A percentile compares a stretch with the other conserved stretches of the same genome.
These are phyloP conservation scores for Dictyostelium purpureum DNA, from an alignment of 78 protist species.

Conservation along the genomic window DNA sequence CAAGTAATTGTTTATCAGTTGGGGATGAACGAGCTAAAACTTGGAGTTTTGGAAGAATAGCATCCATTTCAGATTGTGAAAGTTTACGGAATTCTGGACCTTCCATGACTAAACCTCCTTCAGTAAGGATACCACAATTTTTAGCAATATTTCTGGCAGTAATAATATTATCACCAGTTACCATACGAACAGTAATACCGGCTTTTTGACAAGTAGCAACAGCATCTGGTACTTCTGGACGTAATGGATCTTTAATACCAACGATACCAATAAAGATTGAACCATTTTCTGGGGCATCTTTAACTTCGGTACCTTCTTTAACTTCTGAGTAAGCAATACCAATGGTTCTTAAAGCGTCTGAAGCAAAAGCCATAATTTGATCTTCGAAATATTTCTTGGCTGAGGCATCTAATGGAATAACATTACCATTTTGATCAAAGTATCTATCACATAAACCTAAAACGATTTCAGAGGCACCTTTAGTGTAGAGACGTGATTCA, in stretches of 20 bases:
- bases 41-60: slow-evolving; percentile 84
- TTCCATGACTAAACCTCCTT: slow-evolving; percentile 88
- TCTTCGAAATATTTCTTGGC: slow-evolving; percentile 6
- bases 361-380: slow-evolving; percentile 78
- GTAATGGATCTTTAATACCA: slow-evolving; percentile 98
- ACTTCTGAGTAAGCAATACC: slow-evolving; percentile 88
- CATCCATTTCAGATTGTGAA: slow-evolving; percentile 81
- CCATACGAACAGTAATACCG: slow-evolving; percentile 98
- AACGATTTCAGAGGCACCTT: slow-evolving; percentile 87
- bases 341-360: slow-evolving; percentile 91
- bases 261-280: slow-evolving; percentile 87
- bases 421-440: slow-evolving; percentile 71
- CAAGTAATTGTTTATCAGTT: slow-evolving; percentile 95
- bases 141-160: slow-evolving; percentile 96
- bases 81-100: slow-evolving; percentile 91
- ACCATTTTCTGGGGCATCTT: slow-evolving; percentile 65
- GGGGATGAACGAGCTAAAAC: slow-evolving; percentile 97
- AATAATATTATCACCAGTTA: slow-evolving; percentile 98
- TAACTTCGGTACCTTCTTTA: not conserved
- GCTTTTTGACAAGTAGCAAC: slow-evolving; percentile 91
- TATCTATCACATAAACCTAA: slow-evolving; percentile 71
- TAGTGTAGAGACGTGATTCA: slow-evolving; percentile 24
- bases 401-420: slow-evolving; percentile 56
- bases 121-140: slow-evolving; percentile 94
- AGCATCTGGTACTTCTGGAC: slow-evolving; percentile 96